Evolutionary conservation across 169 alveolate genomes (phyloP), one percentile per base, ranked within the genome.

Genomic region (Eimeria tenella): DNA sequence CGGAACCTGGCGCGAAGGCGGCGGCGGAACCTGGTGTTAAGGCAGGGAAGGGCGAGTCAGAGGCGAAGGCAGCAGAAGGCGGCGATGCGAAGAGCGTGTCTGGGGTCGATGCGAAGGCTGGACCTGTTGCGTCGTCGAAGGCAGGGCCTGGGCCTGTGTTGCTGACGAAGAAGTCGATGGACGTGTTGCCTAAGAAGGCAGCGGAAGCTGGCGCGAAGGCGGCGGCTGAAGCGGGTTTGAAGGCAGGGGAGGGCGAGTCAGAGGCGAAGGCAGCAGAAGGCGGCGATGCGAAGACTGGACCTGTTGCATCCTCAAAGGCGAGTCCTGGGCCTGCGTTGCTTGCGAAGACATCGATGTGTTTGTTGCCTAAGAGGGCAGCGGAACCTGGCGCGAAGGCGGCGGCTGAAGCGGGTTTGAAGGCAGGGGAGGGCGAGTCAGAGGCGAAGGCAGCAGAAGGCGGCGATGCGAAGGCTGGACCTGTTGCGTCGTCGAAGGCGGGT

Each of bases 121-220:
- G 25, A 52, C 52, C 52, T 56, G 63, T 65, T 52, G 42, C 87
- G 42, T 50, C 52, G 1, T 7, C 70, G 52, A 77, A 77, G 68
- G 87, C 68, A 0, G 87, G 21, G 0, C 70, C 68, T 58, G 87
- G 21, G 5, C 70, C 60, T 42, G 68, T 68, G 19, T 52, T 77
- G 68, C 70, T 52, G 0, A 52, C 87, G 87, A 77, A 53, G 56
- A 77, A 77, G 70, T 8, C 23, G 42, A 21, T 56, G 68, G 68
- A 3, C 1, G 70, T 53, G 68, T 53, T 77, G 87, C 87, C 87
- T 15, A 77, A 77, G 87, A 77, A 52, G 70, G 87, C 87, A 21
- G 21, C 52, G 56, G 60, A 25, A 15, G 70, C 25, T 19, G 68
- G 31, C 1, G 63, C 63, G 5, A 77, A 77, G 87, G 87, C 87